Evolutionary conservation across 805 yeast genomes (phyloP), one percentile per base, ranked within the genome.

Genomic region (Myxozyma monticola): DNA sequence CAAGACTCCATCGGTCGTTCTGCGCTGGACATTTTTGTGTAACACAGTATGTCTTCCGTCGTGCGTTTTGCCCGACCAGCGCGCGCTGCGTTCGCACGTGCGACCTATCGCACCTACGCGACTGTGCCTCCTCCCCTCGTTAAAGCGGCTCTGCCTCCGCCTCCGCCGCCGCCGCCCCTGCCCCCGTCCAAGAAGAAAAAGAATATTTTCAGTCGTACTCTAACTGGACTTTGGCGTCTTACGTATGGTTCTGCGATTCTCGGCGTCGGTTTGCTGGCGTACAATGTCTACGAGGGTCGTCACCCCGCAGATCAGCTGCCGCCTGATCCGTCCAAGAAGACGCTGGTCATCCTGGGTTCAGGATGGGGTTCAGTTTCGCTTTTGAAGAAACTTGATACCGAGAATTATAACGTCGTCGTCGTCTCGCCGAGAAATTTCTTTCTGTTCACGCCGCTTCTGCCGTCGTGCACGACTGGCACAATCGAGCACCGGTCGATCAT

Each of bases 321-420:
- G 18, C 68, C 70, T 15, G 88, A 85, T 49, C 78, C 79, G 50
- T 70, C 75, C 65, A 83, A 80, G 75, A 83, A 84, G 69, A 81
- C 85, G n/a, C 71, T 83, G 62, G 93, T 91, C 45, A 83, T 72
- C 28, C 68, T 72, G 77, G 70, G 95, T 55, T 82, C 96, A 20
- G 98, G 97, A 47, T 90, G 98, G 98, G 97, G 96, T 54, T 80
- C 95, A 10, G 84, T 90, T 45, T 83, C 96, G 5, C 72, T 89
- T 54, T 76, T 90, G 70, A 88, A 87, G 73, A 79, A 82, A 65
- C 74, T 90, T 68, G 96, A 90, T 68, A 84, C 96, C 36, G 75
- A 90, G 41, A 75, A 84, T 68, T 90, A 88, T 72, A 88, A 91
- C 66, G 96, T 90, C 43, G 81, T 88, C 42, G 82, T 90, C 49